Percentiles rank a stretch among this genome's conserved stretches.
Conservation (phyloP, 768 basidiomycete genomes). For the Boletellus emodensis region DNA sequence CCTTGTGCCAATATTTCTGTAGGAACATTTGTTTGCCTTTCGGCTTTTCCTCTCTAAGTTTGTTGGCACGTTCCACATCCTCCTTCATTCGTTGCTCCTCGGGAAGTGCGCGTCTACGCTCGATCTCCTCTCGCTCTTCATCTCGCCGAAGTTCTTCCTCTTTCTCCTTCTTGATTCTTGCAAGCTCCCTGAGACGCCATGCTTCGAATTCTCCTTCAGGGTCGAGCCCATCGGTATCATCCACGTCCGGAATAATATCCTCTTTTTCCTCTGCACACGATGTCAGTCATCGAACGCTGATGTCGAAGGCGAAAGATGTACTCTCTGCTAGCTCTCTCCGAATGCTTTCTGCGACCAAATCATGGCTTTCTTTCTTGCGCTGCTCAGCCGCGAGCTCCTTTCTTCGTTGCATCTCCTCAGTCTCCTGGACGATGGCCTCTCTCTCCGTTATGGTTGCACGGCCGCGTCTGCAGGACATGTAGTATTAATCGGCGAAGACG, state of each 20-base stretch:
- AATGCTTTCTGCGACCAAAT: constrained; percentile 93
- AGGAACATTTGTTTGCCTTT: constrained; percentile 90
- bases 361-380: constrained; percentile 82
- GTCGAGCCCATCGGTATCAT: constrained; percentile 93
- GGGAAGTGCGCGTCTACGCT: constrained; percentile 85
- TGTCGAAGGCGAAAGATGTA: constrained; percentile 36
- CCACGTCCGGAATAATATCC: constrained; percentile 78
- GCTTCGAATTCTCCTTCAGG: constrained; percentile 89
- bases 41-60: constrained; percentile 80
- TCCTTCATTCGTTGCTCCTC: constrained; percentile 92
- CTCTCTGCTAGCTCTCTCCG: constrained; percentile 88
- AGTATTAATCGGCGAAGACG: not conserved
- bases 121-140: constrained; percentile 86
- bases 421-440: constrained; percentile 63
- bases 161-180: constrained; percentile 91
- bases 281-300: constrained; percentile 2
- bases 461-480: constrained; percentile 51
- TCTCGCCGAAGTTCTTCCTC: constrained; percentile 80
- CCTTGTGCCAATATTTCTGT: constrained; percentile 99
- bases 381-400: constrained; percentile 78
- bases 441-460: constrained; percentile 68
- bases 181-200: constrained; percentile 92
- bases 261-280: constrained; percentile 75
- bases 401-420: constrained; percentile 66
- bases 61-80: constrained; percentile 82